Base-by-base conservation (phyloP, 352 stramenopile genomes). In the Phytopythium chamaehyphon region DNA sequence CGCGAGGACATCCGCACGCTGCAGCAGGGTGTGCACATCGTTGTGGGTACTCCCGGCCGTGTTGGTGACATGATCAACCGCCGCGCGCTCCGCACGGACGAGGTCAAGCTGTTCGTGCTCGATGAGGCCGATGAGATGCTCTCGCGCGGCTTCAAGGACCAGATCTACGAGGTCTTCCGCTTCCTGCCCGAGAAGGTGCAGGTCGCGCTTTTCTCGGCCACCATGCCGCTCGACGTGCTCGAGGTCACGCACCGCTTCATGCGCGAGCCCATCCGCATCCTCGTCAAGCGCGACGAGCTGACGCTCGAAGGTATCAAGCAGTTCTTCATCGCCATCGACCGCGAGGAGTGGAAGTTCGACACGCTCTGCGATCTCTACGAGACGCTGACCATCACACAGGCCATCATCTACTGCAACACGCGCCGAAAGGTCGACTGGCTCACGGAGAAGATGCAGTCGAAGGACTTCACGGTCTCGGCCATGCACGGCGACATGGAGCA, bases 401-500 rank as follows among this genome's bases (percentile, higher is more conserved):
- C 97, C 49, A 98, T 99, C 69, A 99, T 99, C 59, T 99, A 99
- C 83, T 99, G 97, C 79, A 99, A 99, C 83, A 99, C 96, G 47
- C 76, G 96, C 62, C 88, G 95, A 81, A 99, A 99, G 84, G 97
- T 99, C 33, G 97, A 99, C 82, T 99, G 97, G 96, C 78, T 99
- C 12, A 98, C 96, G 58, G 94, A 99, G 75, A 96, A 98, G 70
- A 99, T 99, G 98, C 85, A 98, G 76, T 92, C 96, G 62, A 96
- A 96, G 69, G 95, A 99, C 71, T 99, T 99, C 63, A 99, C 97
- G 40, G 97, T 99, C 39, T 99, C 96, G 40, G 95, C 96, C 71
- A 99, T 99, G 96, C 98, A 99, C 83, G 97, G 97, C 73, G 97
- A 99, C 76, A 99, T 99, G 97, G 95, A 98, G 67, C 96, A 99